Percentiles rank a stretch among this genome's conserved stretches.
Evolutionary conservation across 441 rosid genomes (phyloP).

Genomic region (Adansonia gregorii): DNA sequence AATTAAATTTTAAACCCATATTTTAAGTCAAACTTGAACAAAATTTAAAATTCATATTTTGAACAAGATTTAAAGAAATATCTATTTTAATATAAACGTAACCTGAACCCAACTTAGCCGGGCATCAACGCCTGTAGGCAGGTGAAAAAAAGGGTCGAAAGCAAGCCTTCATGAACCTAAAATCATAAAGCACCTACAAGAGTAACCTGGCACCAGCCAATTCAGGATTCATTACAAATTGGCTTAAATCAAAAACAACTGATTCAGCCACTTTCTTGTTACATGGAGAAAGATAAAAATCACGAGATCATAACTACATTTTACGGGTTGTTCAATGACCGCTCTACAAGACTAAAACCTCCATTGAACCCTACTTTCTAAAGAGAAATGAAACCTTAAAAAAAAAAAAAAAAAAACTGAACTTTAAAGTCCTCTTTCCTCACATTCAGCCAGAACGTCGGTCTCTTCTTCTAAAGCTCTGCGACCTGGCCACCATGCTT

Average conservation of each 20-base stretch:
- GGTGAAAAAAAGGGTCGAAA: background rate
- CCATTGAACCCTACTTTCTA: slow-evolving; percentile 12
- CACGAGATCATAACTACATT: slow-evolving; percentile 20
- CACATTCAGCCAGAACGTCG: background rate
- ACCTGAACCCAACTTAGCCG: too few relatives aligned
- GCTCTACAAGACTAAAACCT: background rate
- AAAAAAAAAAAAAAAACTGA: slow-evolving; percentile 6
- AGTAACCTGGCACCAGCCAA: slow-evolving; percentile 7
- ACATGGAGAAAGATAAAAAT: slow-evolving; percentile 18
- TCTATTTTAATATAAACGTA: too few relatives aligned
- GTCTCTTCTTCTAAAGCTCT: slow-evolving; percentile 5
- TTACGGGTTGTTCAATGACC: slow-evolving; percentile 26
- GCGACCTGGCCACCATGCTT: slow-evolving; percentile 18
- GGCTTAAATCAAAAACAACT: background rate
- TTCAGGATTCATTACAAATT: slow-evolving; percentile 33
- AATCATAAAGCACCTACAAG: background rate
- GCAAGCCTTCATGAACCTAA: slow-evolving; percentile 2
- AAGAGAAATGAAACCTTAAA: slow-evolving; percentile 9
- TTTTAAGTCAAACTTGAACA: too few relatives aligned
- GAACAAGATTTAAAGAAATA: too few relatives aligned
- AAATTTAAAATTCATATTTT: too few relatives aligned
- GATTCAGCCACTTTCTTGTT: slow-evolving; percentile 26
- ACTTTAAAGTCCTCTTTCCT: background rate
- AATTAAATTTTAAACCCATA: too few relatives aligned
- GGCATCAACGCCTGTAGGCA: too few relatives aligned